Conservation (phyloP, 2,329 filamentous ascomycete species). For the Rachicladosporium sp. region DNA sequence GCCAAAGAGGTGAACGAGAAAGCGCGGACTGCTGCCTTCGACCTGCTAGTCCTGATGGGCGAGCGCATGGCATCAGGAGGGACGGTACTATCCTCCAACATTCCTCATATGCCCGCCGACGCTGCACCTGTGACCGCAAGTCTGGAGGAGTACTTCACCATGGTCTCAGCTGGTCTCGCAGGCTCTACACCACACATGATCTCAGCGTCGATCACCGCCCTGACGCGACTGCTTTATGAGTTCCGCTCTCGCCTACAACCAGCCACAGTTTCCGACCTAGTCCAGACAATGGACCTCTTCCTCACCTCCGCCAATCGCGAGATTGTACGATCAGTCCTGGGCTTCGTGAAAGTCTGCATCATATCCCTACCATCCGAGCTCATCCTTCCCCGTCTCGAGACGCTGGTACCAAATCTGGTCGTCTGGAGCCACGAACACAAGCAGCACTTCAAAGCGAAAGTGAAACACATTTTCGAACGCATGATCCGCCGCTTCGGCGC, state of each 20-base stretch:
- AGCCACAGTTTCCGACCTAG: slow-evolving; percentile 66
- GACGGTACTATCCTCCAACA: slow-evolving; percentile 71
- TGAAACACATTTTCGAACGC: slow-evolving; percentile 93
- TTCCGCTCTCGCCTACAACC: slow-evolving; percentile 61
- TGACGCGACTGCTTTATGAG: slow-evolving; percentile 86
- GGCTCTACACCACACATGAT: slow-evolving; percentile 95
- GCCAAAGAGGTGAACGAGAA: slow-evolving; percentile 98
- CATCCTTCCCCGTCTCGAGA: slow-evolving; percentile 63
- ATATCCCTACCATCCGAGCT: slow-evolving; percentile 71
- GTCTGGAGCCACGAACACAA: slow-evolving; percentile 98
- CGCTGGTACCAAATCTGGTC: slow-evolving; percentile 79
- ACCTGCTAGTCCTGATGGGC: slow-evolving; percentile 78
- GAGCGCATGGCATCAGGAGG: slow-evolving; percentile 66
- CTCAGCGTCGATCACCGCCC: slow-evolving; percentile 86
- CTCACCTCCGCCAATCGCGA: slow-evolving; percentile 92
- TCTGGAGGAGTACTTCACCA: slow-evolving; percentile 93
- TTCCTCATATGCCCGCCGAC: slow-evolving; percentile 70
- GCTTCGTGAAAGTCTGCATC: slow-evolving; percentile 92
- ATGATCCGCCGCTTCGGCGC: slow-evolving; percentile 87
- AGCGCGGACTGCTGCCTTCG: slow-evolving; percentile 78
- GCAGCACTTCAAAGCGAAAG: slow-evolving; percentile 89
- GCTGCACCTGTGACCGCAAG: slow-evolving; percentile 66
- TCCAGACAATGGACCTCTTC: slow-evolving; percentile 93
- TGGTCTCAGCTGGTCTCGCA: slow-evolving; percentile 91
- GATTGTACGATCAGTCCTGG: slow-evolving; percentile 86